Percentiles rank a stretch among this genome's conserved stretches.
Conservation (phyloP, 2,329 filamentous ascomycete species). For the Zasmidium citrigriseum region DNA sequence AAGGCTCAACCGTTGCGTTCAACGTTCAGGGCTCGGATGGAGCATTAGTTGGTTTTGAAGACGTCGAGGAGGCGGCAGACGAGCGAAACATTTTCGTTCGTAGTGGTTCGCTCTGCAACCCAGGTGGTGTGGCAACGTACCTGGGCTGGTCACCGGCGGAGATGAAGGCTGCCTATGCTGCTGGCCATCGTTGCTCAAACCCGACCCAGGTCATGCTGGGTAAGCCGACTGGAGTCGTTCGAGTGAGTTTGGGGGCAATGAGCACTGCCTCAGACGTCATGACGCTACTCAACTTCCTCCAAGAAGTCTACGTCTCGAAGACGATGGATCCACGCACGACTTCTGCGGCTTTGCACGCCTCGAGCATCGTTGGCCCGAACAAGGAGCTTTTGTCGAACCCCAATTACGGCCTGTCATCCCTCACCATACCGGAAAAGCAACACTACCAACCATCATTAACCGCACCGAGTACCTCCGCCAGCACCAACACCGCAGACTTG, state of each 20-base stretch:
- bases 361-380: slow-evolving; percentile 4
- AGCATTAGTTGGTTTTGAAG: slow-evolving; percentile 56
- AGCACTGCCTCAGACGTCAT: slow-evolving; percentile 59
- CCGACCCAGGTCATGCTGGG: slow-evolving; percentile 56
- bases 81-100: slow-evolving; percentile 60
- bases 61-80: slow-evolving; percentile 62
- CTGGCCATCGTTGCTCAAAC: slow-evolving; percentile 60
- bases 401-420: slow-evolving; percentile 6
- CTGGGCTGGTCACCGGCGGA: slow-evolving; percentile 56
- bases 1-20: slow-evolving; percentile 66
- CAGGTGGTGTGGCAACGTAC: slow-evolving; percentile 51
- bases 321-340: slow-evolving; percentile 6
- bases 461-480: slow-evolving; percentile 21
- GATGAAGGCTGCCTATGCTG: slow-evolving; percentile 56
- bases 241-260: slow-evolving; percentile 64
- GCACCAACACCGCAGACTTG: slow-evolving; percentile 13
- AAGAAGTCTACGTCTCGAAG: slow-evolving; percentile 31
- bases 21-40: slow-evolving; percentile 59
- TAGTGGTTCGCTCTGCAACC: slow-evolving; percentile 60
- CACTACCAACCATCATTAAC: slow-evolving; percentile 6
- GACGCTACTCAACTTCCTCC: slow-evolving; percentile 56
- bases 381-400: slow-evolving; percentile 8
- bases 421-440: slow-evolving; percentile 19
- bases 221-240: slow-evolving; percentile 61
- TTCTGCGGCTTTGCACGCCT: background rate